These are phyloP conservation scores for Microstroma glucosiphilum DNA, from an alignment of 1,284 basidiomycete species.

Conservation along the genomic window DNA sequence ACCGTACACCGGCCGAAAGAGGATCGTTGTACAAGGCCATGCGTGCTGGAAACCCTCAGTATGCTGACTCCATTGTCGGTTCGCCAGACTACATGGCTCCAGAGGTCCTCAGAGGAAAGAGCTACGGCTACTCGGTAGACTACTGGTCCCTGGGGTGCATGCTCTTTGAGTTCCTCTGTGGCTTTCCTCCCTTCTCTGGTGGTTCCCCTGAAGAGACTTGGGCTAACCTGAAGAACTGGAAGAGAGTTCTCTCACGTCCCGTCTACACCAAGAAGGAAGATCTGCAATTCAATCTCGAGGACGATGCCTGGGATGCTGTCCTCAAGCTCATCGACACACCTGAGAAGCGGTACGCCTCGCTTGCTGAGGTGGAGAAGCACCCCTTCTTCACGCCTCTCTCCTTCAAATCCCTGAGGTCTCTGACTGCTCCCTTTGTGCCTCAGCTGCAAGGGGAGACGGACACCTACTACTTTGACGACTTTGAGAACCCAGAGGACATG, in stretches of 20 bases:
- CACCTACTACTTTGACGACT: constrained; percentile 98
- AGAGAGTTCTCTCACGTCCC: constrained; percentile 75
- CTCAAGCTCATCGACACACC: constrained; percentile 68
- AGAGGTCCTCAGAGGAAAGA: constrained; percentile 87
- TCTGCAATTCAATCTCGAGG: constrained; percentile 90
- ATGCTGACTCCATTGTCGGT: constrained; percentile 95
- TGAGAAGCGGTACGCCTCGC: constrained; percentile 68
- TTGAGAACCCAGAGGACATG: constrained; percentile 85
- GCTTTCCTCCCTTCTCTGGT: constrained; percentile 94
- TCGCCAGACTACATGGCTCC: constrained; percentile 80
- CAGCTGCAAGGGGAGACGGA: constrained; percentile 86
- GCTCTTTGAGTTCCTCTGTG: constrained; percentile 81
- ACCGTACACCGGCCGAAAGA: constrained; percentile 87
- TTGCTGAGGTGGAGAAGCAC: constrained; percentile 69
- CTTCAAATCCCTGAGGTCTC: constrained; percentile 72
- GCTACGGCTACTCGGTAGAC: constrained; percentile 92
- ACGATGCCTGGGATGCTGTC: constrained; percentile 92
- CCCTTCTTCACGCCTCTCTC: constrained; percentile 74
- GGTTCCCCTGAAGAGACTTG: constrained; percentile 95
- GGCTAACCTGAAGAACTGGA: constrained; percentile 98
- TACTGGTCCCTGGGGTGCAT: constrained; percentile 99
- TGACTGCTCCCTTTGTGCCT: constrained; percentile 88
- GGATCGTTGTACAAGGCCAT: constrained; percentile 91
- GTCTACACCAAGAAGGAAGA: constrained; percentile 95
- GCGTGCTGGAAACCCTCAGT: constrained; percentile 75